These are phyloP conservation scores for Cyclotella sp. DNA, from an alignment of 108 stramenopile species.

Conservation along the genomic window DNA sequence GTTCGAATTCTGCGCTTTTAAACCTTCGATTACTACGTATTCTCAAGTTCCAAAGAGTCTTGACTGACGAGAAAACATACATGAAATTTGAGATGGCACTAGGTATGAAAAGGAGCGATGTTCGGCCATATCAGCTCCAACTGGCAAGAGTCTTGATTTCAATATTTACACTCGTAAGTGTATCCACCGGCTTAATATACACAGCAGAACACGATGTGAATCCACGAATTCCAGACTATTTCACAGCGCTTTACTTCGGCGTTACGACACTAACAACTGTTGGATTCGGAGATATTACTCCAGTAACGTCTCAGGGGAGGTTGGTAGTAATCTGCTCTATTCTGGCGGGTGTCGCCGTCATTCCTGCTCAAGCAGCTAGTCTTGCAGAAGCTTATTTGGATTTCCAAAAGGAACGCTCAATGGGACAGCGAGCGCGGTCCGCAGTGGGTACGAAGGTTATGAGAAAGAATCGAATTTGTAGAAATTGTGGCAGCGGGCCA, in stretches of 20 bases:
- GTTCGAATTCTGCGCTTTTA: slow-evolving; percentile 57
- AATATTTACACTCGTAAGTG: slow-evolving; percentile 76
- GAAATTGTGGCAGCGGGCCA: slow-evolving; percentile 59
- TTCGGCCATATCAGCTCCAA: slow-evolving; percentile 73
- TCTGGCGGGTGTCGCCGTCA: slow-evolving; percentile 76
- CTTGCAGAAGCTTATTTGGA: slow-evolving; percentile 51
- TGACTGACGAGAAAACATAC: slow-evolving; percentile 70
- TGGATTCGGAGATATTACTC: slow-evolving; percentile 84
- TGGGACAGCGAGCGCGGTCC: slow-evolving; percentile 16
- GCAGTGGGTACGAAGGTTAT: slow-evolving; percentile 16
- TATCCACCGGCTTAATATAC: slow-evolving; percentile 82
- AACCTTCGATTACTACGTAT: slow-evolving; percentile 71
- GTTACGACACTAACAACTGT: slow-evolving; percentile 80
- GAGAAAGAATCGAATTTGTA: slow-evolving; percentile 29
- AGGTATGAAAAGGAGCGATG: slow-evolving; percentile 57
- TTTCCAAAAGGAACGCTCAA: slow-evolving; percentile 41
- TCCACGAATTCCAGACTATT: slow-evolving; percentile 77
- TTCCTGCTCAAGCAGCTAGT: slow-evolving; percentile 76
- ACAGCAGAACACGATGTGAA: slow-evolving; percentile 77
- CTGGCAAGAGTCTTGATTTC: slow-evolving; percentile 75
- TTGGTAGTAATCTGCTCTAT: slow-evolving; percentile 73
- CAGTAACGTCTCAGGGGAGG: slow-evolving; percentile 71
- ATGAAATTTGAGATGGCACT: slow-evolving; percentile 63
- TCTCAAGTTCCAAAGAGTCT: slow-evolving; percentile 76
- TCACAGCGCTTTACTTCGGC: slow-evolving; percentile 85